Conservation (phyloP, 768 basidiomycete species). For the Russula emetica region DNA sequence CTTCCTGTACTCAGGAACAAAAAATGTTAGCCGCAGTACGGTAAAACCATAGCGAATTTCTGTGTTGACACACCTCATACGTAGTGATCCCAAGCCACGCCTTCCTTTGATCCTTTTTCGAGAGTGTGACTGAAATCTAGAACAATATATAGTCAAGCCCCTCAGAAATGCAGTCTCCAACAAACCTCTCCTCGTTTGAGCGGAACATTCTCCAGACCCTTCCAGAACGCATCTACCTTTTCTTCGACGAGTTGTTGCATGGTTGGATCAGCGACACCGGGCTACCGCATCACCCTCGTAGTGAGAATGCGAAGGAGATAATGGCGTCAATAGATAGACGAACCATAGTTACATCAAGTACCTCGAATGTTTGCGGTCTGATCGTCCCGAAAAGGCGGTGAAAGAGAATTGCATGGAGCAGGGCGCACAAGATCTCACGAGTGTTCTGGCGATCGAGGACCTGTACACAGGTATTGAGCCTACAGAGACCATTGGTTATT, state of each 20-base stretch:
- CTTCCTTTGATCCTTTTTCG: slow-evolving; percentile 73
- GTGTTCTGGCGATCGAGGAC: slow-evolving; percentile 66
- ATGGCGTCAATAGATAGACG: slow-evolving; percentile 27
- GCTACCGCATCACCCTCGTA: slow-evolving; percentile 41
- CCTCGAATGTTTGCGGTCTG: slow-evolving; percentile 71
- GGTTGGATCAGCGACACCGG: slow-evolving; percentile 68
- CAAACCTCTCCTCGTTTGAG: slow-evolving; percentile 67
- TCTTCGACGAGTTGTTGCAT: slow-evolving; percentile 69
- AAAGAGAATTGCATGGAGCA: slow-evolving; percentile 80
- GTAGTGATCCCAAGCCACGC: slow-evolving; percentile 64
- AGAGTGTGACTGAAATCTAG: slow-evolving; percentile 70
- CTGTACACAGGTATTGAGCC: slow-evolving; percentile 36
- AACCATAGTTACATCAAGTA: slow-evolving; percentile 83
- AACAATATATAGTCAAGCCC: neutral
- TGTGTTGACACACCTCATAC: slow-evolving; percentile 38
- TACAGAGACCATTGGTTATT: neutral
- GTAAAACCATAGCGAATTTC: neutral
- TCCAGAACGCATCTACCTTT: slow-evolving; percentile 78
- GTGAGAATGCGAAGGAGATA: neutral
- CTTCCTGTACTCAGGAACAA: slow-evolving; percentile 48
- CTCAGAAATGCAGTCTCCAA: neutral
- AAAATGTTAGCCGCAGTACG: neutral
- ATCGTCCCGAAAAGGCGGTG: slow-evolving; percentile 79
- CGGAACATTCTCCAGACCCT: slow-evolving; percentile 57
- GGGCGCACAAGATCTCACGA: slow-evolving; percentile 68